A percentile compares a stretch with the other conserved stretches of the same genome.
phyloP scores from a whole-genome alignment of 495 filamentous ascomycete species.

The Hypoxylon fragiforme region DNA sequence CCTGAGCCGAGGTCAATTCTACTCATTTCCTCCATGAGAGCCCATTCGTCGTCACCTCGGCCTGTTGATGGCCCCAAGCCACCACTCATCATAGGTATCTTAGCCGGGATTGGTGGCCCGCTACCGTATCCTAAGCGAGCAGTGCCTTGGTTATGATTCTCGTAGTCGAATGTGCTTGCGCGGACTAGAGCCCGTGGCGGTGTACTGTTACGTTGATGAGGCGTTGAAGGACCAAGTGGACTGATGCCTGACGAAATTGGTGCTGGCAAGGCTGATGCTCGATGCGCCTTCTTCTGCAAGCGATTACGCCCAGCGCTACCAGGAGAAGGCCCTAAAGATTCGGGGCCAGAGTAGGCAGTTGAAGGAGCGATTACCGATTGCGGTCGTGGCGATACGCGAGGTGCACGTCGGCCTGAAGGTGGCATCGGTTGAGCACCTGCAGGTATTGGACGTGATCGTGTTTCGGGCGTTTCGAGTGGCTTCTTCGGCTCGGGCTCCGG shows the following conservation, averaged over 20 bases:
- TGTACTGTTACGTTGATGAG: slow-evolving; percentile 47
- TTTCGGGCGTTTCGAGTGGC: slow-evolving; percentile 47
- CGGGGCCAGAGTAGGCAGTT: slow-evolving; percentile 35
- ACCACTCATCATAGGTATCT: slow-evolving; percentile 64
- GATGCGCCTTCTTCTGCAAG: slow-evolving; percentile 62
- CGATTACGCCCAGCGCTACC: slow-evolving; percentile 53
- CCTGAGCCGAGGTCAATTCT: slow-evolving; percentile 80
- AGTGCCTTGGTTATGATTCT: slow-evolving; percentile 44
- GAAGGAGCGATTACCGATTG: slow-evolving; percentile 24
- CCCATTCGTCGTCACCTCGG: slow-evolving; percentile 54
- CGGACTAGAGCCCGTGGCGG: slow-evolving; percentile 45
- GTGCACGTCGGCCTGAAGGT: slow-evolving; percentile 33
- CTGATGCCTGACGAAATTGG: slow-evolving; percentile 45
- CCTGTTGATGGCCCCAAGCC: slow-evolving; percentile 39
- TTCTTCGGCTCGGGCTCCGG: slow-evolving; percentile 86
- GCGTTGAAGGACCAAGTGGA: slow-evolving; percentile 49
- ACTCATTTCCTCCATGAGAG: slow-evolving; percentile 78
- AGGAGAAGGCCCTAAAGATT: slow-evolving; percentile 30
- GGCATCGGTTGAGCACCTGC: slow-evolving; percentile 53
- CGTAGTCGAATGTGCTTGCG: slow-evolving; percentile 51
- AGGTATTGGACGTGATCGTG: slow-evolving; percentile 48
- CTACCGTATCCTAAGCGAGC: slow-evolving; percentile 25
- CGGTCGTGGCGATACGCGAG: slow-evolving; percentile 26
- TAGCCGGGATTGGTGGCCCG: slow-evolving; percentile 72
- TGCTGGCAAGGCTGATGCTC: slow-evolving; percentile 44